These are phyloP conservation scores for Saccharum spontaneum DNA, from an alignment of 176 grass and related monocot species.

Conservation along the genomic window DNA sequence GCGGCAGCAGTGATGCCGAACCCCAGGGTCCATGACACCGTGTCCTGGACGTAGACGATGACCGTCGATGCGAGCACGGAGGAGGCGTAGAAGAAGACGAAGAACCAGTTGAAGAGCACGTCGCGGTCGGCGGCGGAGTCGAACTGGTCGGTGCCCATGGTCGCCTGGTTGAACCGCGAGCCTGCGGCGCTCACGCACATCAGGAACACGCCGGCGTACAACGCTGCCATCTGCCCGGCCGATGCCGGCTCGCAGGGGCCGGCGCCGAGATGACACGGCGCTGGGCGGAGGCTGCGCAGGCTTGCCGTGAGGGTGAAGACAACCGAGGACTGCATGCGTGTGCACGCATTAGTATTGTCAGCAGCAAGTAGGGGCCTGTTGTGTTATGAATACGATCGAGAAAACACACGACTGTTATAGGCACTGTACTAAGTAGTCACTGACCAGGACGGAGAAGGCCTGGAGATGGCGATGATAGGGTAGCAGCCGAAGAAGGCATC, in stretches of 20 bases:
- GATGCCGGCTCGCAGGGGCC: conserved; percentile 41
- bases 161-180: conserved; percentile 64
- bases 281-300: conserved; percentile 33
- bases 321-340: conserved; percentile 40
- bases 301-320: conserved; percentile 66
- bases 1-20: conserved; percentile 40
- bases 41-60: conserved; percentile 71
- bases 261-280: conserved; percentile 20
- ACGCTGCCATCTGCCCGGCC: conserved; percentile 37
- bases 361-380: no score
- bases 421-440: background rate
- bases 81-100: conserved; percentile 55
- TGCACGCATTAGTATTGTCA: background rate
- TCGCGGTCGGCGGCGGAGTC: conserved; percentile 47
- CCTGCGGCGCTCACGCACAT: conserved; percentile 59
- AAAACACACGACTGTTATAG: no score
- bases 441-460: conserved; percentile 44
- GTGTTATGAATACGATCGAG: background rate
- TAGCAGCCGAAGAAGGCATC: conserved; percentile 80
- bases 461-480: conserved; percentile 52
- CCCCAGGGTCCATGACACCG: conserved; percentile 55
- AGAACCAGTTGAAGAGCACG: conserved; percentile 86
- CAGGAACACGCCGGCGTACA: conserved; percentile 51
- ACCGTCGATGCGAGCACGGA: conserved; percentile 52
- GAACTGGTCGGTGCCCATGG: conserved; percentile 80